phyloP scores from a whole-genome alignment of 2,329 filamentous ascomycete genomes.

The Beauveria bassiana region DNA sequence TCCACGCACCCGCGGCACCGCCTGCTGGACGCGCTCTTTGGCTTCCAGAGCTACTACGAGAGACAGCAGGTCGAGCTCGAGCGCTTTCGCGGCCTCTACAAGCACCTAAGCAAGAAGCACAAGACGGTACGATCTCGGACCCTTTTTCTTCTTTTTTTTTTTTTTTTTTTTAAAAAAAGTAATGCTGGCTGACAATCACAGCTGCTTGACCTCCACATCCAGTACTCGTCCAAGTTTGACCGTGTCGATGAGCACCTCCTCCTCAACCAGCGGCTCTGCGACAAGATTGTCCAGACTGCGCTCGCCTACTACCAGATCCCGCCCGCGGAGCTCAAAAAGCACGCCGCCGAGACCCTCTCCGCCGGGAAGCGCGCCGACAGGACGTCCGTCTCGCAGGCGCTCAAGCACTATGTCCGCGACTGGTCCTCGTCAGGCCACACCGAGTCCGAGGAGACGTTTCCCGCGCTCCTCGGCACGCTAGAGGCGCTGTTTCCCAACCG shows the following conservation, averaged over 20 bases:
- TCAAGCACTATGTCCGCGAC: constrained; percentile 52
- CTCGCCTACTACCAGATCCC: constrained; percentile 39
- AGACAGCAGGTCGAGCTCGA: constrained; percentile 29
- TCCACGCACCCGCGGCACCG: constrained; percentile 30
- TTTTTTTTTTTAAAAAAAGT: too few relatives aligned
- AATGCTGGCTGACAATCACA: constrained; percentile 14
- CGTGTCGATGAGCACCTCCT: constrained; percentile 34
- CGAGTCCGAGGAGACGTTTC: constrained; percentile 37
- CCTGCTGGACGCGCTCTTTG: constrained; percentile 32
- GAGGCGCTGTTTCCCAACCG: constrained; percentile 24
- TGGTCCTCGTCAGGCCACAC: constrained; percentile 41
- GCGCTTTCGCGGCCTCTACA: constrained; percentile 28
- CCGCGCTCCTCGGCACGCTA: constrained; percentile 29
- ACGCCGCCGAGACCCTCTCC: constrained; percentile 30
- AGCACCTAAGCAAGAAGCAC: constrained; percentile 27
- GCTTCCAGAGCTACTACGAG: constrained; percentile 27
- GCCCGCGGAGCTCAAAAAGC: constrained; percentile 35
- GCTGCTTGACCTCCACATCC: constrained; percentile 47
- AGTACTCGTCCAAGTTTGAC: constrained; percentile 48
- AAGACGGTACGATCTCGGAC: constrained; percentile 17
- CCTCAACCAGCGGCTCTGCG: constrained; percentile 37
- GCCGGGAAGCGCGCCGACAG: constrained; percentile 34
- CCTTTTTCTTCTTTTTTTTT: too few relatives aligned
- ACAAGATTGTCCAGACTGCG: constrained; percentile 36
- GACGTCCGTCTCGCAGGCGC: constrained; percentile 40